Evolutionary conservation across 345 rosid genomes (phyloP).

Genomic region (Brassica cretica): DNA sequence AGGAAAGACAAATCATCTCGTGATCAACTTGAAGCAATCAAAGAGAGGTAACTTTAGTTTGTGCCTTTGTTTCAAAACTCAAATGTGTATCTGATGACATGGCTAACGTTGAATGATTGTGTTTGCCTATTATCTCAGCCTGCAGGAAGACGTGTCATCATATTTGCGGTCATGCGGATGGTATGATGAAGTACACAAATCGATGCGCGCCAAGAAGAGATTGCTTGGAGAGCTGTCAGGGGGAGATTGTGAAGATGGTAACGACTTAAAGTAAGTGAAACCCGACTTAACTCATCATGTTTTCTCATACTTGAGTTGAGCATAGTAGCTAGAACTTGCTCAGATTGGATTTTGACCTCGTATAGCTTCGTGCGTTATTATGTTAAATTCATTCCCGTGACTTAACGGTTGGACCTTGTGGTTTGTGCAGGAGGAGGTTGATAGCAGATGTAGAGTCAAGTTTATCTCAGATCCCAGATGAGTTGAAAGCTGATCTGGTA

Average conservation of each 20-base stretch:
- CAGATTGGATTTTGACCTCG: background rate
- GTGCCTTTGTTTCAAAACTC: slow-evolving; percentile 11
- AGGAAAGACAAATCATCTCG: slow-evolving; percentile 61
- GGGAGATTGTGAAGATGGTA: slow-evolving; percentile 37
- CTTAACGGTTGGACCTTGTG: slow-evolving; percentile 25
- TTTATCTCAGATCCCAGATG: slow-evolving; percentile 67
- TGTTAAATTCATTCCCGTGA: background rate
- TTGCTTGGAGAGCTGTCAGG: slow-evolving; percentile 43
- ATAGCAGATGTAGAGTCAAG: slow-evolving; percentile 62
- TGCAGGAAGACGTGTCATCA: slow-evolving; percentile 59
- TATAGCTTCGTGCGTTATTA: background rate
- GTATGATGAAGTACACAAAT: slow-evolving; percentile 54
- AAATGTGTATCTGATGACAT: background rate
- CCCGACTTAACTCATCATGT: background rate
- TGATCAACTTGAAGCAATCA: slow-evolving; percentile 60
- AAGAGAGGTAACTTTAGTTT: slow-evolving; percentile 62
- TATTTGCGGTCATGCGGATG: slow-evolving; percentile 72
- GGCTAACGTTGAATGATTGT: slow-evolving; percentile 19
- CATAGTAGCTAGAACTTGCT: background rate
- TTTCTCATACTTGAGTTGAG: background rate
- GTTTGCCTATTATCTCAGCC: slow-evolving; percentile 46
- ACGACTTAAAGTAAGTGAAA: slow-evolving; percentile 62
- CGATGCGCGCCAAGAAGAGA: slow-evolving; percentile 69
- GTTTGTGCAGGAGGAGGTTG: slow-evolving; percentile 64
- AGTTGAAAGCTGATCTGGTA: slow-evolving; percentile 68